Evolutionary conservation across 78 protist genomes (phyloP), one percentile per base, ranked within the genome.

Genomic region (Dictyostelium citrinum): DNA sequence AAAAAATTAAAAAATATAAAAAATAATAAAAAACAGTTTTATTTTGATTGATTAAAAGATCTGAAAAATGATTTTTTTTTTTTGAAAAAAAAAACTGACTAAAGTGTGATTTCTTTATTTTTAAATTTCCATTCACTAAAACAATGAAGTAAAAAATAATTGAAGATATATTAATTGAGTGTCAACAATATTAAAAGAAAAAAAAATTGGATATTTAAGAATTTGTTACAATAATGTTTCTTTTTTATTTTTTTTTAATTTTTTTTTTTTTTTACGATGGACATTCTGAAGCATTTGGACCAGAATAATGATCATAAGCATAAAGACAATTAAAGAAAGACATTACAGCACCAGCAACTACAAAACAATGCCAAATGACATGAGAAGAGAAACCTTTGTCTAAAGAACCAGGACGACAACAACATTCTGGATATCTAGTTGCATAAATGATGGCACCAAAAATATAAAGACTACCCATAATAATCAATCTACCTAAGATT

Each of bases 321-420:
- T 74, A 84, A 11, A 84, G 31, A 84, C 91, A 84, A 37, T 43
- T 45, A 37, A 46, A 72, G 5, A 29, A 84, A 51, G 75, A 81
- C 20, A 67, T 14, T 11, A 84, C 31, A n/a, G 91, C 91, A 51
- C 82, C 91, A 39, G 77, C 82, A 37, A 84, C 41, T 33, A 31
- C 60, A 24, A 84, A 84, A 24, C 75, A 58, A 84, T 84, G 91
- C 91, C 91, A 84, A 7, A 84, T 84, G 35, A 80, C 81, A 55
- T 84, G 91, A 11, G 68, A 41, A 2, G 45, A 22, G 20, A 29
- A 37, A 37, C 91, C 91, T 24, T 14, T 39, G 24, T 84, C 91
- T 3, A 84, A 51, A 10, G n/a, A 1, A 37, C 91, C 91, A 2
- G 91, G 82, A 39, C 41, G 29, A 74, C 91, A 84, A 72, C 91